Conservation (phyloP, 257 asterid species). For the Lantana camara region DNA sequence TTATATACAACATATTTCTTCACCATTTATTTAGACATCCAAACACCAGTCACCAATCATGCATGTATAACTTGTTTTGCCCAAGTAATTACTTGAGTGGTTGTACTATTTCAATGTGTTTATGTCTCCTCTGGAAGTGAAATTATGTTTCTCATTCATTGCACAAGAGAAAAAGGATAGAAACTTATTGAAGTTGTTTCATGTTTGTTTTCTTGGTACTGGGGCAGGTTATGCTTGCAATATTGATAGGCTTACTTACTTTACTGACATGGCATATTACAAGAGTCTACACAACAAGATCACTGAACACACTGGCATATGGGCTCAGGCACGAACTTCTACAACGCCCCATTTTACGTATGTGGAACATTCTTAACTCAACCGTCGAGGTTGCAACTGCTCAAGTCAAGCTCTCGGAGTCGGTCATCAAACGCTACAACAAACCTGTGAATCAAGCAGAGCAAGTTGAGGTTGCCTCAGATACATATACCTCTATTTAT, state of each 20-base stretch:
- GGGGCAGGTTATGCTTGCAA: constrained; percentile 85
- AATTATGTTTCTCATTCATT: background rate
- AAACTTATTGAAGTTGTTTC: background rate
- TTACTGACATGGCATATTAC: constrained; percentile 94
- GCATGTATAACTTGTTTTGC: background rate
- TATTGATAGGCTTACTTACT: constrained; percentile 81
- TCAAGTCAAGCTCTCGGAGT: constrained; percentile 83
- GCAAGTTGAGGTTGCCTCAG: constrained; percentile 66
- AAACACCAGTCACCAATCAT: background rate
- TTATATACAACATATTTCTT: too few relatives aligned
- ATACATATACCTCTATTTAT: background rate
- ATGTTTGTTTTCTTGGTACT: constrained; percentile 4
- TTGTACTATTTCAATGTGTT: background rate
- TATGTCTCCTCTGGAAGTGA: background rate
- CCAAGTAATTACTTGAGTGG: too few relatives aligned
- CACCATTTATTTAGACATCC: background rate
- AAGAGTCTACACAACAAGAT: constrained; percentile 72
- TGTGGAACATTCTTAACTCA: constrained; percentile 88
- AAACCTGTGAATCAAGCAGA: constrained; percentile 73
- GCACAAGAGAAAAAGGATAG: background rate
- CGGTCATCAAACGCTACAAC: constrained; percentile 61
- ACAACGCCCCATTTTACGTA: constrained; percentile 78
- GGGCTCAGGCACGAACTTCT: constrained; percentile 90
- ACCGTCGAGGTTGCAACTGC: constrained; percentile 90
- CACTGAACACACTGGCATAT: constrained; percentile 71